Evolutionary conservation across 495 filamentous ascomycete species (phyloP).

Genomic region (Tirmania nivea): DNA sequence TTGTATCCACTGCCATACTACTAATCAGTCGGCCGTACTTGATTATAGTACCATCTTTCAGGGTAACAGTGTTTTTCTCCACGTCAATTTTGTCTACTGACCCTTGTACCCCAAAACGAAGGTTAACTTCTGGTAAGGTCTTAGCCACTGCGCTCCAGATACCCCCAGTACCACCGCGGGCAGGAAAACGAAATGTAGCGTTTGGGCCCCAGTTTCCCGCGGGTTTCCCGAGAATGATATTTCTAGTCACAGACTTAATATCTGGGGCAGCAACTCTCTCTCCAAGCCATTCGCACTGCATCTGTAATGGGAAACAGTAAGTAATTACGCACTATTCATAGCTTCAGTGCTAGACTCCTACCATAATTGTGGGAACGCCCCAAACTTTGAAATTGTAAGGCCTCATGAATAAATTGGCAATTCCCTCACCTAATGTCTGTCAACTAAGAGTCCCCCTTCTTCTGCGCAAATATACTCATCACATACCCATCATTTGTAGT

Average conservation of each 20-base stretch:
- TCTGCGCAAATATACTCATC: not conserved
- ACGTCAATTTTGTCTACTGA: constrained; percentile 70
- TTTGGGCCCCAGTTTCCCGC: constrained; percentile 98
- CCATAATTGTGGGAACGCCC: constrained; percentile 96
- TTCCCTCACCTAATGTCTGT: constrained; percentile 27
- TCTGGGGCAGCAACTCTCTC: constrained; percentile 96
- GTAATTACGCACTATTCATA: constrained; percentile 1
- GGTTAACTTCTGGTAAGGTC: constrained; percentile 81
- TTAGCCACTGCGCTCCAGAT: constrained; percentile 98
- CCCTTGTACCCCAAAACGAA: constrained; percentile 65
- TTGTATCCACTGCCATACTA: constrained; percentile 88
- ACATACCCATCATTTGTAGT: constrained; percentile 61
- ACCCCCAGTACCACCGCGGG: constrained; percentile 81
- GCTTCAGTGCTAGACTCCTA: constrained; percentile 22
- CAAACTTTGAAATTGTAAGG: constrained; percentile 99
- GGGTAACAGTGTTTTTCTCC: constrained; percentile 55
- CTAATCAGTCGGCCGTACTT: constrained; percentile 78
- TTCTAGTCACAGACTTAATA: constrained; percentile 83
- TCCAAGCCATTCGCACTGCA: constrained; percentile 98
- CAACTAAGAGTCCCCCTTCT: not conserved
- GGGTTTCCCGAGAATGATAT: constrained; percentile 87
- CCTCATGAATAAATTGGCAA: constrained; percentile 95
- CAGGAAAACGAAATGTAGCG: constrained; percentile 95
- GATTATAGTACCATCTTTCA: constrained; percentile 74
- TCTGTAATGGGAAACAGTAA: constrained; percentile 30